Evolutionary conservation across 805 yeast genomes (phyloP), one percentile per base, ranked within the genome.

Genomic region (Candida nitratophila): DNA sequence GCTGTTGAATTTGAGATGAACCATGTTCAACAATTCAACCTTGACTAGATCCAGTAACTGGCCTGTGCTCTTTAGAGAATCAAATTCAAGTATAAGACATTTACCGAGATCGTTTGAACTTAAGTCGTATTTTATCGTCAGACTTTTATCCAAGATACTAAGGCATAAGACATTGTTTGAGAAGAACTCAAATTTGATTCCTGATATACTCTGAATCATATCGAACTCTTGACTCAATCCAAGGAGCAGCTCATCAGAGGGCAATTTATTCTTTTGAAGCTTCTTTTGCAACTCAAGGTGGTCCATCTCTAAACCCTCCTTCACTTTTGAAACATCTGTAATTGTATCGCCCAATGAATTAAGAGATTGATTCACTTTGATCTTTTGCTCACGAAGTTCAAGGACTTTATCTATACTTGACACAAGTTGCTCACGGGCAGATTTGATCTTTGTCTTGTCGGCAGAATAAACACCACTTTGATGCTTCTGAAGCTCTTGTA

Each of bases 181-280:
- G 15, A 55, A 26, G 4, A 14, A 17, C 17, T 51, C 8, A 2
- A 26, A 37, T 10, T 24, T 14, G 8, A 37, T 27, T 5, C 22
- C 39, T 14, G 39, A 15, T 2, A 21, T 15, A 10, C 44, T 30
- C 24, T 57, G 55, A 9, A 51, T 39, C 10, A 21, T 17, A 1
- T 39, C 24, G 34, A 59, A 52, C 8, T 44, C 34, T 11, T 42
- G 22, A 17, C 34, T 42, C 19, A 59, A 33, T 9, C 15, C 20
- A 3, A 8, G 10, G 4, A 56, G 24, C 26, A 53, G 59, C 3
- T 34, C 43, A 15, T 43, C 43, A 3, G 56, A 42, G 3, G 64
- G 64, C 3, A 47, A 41, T 37, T 43, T 47, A 36, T 44, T 36
- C 22, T 33, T 40, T 10, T 17, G n/a, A 7, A 51, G 33, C 29